Conservation (phyloP, 441 rosid genomes). For the Corymbia calophylla region DNA sequence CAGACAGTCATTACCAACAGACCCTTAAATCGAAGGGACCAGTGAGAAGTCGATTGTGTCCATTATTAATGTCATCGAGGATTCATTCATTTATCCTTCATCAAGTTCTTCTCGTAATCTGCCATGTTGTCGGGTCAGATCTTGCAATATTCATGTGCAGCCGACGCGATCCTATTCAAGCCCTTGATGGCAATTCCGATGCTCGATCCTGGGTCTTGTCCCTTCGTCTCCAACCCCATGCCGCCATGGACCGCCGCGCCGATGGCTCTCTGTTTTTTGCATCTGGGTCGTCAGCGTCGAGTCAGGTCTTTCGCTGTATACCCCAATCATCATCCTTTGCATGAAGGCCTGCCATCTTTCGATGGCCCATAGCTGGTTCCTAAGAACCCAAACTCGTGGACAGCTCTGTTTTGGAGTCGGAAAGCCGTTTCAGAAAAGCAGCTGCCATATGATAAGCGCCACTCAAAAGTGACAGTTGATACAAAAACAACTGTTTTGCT, state of each 20-base stretch:
- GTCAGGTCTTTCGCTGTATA: neutral
- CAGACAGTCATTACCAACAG: no score
- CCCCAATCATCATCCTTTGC: neutral
- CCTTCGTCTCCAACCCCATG: neutral
- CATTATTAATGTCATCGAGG: neutral
- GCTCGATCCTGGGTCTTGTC: neutral
- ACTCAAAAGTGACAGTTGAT: conserved; percentile 12
- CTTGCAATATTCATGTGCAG: neutral
- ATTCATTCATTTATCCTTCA: neutral
- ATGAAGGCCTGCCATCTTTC: neutral
- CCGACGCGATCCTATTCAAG: no score
- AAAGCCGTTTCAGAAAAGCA: neutral
- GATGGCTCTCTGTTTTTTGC: neutral
- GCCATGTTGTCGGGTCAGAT: neutral
- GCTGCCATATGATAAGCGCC: neutral
- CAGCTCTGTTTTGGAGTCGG: neutral
- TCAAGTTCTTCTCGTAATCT: neutral
- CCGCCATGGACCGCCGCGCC: neutral
- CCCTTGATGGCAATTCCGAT: neutral
- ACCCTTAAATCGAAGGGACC: no score
- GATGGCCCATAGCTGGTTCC: neutral
- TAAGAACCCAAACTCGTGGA: neutral
- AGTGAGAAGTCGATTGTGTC: neutral
- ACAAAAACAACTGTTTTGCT: conserved; percentile 31
- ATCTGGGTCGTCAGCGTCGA: neutral